Percentiles rank a stretch among this genome's conserved stretches.
phyloP scores from a whole-genome alignment of 1,284 basidiomycete species.

The Sporisorium sorghi region DNA sequence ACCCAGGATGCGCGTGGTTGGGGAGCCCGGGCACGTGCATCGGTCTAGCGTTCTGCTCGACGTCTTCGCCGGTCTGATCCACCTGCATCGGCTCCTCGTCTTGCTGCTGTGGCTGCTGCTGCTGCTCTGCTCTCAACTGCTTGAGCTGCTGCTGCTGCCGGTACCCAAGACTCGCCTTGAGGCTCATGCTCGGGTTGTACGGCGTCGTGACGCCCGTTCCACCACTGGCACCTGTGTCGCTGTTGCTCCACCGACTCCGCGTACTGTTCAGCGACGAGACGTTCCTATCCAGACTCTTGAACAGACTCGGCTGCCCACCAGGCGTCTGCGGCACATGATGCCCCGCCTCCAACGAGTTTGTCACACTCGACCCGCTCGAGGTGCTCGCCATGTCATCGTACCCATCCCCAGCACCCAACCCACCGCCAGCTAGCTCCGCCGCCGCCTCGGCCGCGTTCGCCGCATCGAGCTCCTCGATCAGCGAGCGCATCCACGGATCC shows the following conservation, averaged over 20 bases:
- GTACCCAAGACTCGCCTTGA: slow-evolving; percentile 31
- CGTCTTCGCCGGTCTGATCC: neutral
- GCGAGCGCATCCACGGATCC: slow-evolving; percentile 83
- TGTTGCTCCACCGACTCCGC: slow-evolving; percentile 35
- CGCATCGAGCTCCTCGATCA: slow-evolving; percentile 64
- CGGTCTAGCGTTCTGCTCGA: slow-evolving; percentile 1
- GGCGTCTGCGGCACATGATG: too few relatives aligned
- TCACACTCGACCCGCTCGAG: slow-evolving; percentile 23
- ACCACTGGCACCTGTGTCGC: slow-evolving; percentile 9
- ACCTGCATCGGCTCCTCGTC: neutral
- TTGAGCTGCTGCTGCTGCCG: slow-evolving; percentile 35
- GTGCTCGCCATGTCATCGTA: slow-evolving; percentile 24
- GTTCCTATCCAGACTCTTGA: slow-evolving; percentile 48
- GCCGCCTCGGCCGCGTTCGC: slow-evolving; percentile 59
- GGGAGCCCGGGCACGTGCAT: slow-evolving; percentile 41
- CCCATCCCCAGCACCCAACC: slow-evolving; percentile 1
- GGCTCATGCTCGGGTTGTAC: slow-evolving; percentile 45
- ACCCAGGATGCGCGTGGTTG: slow-evolving; percentile 55
- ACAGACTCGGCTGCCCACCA: too few relatives aligned
- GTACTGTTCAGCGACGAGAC: slow-evolving; percentile 42
- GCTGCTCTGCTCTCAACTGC: slow-evolving; percentile 2
- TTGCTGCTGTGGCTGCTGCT: slow-evolving; percentile 1
- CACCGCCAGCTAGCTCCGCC: slow-evolving; percentile 24
- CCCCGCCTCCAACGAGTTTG: neutral
- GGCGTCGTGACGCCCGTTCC: slow-evolving; percentile 39